phyloP scores from a whole-genome alignment of 1,139 yeast genomes.

The Hyphopichia fennica region DNA sequence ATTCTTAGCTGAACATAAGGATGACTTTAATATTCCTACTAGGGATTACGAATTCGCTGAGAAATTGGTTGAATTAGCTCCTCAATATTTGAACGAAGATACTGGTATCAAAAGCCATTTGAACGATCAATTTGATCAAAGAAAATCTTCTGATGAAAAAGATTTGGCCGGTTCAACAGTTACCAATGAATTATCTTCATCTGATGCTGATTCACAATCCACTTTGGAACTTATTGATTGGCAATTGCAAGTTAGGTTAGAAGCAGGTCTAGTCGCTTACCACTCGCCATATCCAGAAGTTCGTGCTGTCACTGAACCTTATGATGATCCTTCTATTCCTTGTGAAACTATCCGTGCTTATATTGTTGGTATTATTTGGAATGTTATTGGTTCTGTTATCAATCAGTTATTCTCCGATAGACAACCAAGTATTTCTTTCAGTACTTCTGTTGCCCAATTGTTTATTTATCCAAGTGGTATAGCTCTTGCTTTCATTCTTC shows the following conservation, averaged over 20 bases:
- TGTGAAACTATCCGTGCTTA: conserved; percentile 60
- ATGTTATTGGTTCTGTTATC: conserved; percentile 21
- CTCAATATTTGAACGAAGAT: background rate
- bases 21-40: conserved; percentile 21
- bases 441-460: conserved; percentile 21
- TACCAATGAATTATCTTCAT: background rate
- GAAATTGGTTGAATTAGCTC: conserved; percentile 12
- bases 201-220: background rate
- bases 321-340: conserved; percentile 49
- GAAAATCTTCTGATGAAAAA: background rate
- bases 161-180: background rate
- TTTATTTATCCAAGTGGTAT: conserved; percentile 26
- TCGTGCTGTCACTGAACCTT: conserved; percentile 54
- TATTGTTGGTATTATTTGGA: conserved; percentile 52
- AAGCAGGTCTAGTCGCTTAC: conserved; percentile 49
- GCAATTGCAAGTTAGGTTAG: conserved; percentile 31
- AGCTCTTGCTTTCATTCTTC: conserved; percentile 19
- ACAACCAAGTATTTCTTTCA: conserved; percentile 11
- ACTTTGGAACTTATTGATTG: conserved; percentile 9
- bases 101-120: conserved; percentile 5
- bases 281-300: conserved; percentile 68
- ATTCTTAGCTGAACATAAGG: conserved; percentile 17
- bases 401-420: conserved; percentile 12
- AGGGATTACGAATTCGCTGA: conserved; percentile 14
- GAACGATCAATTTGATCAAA: background rate